phyloP scores from a whole-genome alignment of 129 eudicot species.

The Ambrosia artemisiifolia region DNA sequence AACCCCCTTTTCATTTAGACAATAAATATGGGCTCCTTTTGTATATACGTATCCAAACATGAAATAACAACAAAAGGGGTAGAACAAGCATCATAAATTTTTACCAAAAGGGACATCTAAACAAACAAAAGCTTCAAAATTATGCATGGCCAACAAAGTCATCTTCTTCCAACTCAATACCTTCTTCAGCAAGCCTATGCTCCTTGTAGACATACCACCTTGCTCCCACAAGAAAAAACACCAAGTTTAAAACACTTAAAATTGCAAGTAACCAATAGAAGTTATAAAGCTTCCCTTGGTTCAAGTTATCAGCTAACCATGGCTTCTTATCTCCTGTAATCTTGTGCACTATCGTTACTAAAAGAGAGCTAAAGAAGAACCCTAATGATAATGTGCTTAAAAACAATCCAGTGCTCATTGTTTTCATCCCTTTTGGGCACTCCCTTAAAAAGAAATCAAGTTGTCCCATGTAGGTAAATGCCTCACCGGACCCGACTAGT shows the following conservation, averaged over 20 bases:
- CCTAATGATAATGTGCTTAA: conserved; percentile 52
- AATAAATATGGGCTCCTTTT: not conserved
- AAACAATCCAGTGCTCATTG: conserved; percentile 68
- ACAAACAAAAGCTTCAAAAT: conserved; percentile 2
- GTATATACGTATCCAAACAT: not conserved
- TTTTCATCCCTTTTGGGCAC: conserved; percentile 66
- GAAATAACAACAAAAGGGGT: not conserved
- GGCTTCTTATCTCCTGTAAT: conserved; percentile 36
- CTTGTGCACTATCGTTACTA: conserved; percentile 48
- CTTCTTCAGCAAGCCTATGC: conserved; percentile 67
- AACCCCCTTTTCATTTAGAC: not conserved
- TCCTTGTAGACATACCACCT: conserved; percentile 69
- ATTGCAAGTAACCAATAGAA: conserved; percentile 52
- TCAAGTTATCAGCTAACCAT: conserved; percentile 51
- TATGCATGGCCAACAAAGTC: conserved; percentile 29
- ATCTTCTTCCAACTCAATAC: conserved; percentile 64
- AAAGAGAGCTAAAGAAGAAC: conserved; percentile 51
- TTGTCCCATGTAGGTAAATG: conserved; percentile 82
- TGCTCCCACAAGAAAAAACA: conserved; percentile 34
- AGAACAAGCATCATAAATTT: not conserved
- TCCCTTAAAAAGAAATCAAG: conserved; percentile 58
- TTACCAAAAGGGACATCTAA: conserved; percentile 19
- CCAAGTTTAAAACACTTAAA: conserved; percentile 37
- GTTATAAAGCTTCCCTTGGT: conserved; percentile 47
- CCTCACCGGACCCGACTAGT: conserved; percentile 83